Percentiles rank a stretch among this genome's conserved stretches.
Conservation (phyloP, 306 rosid species). For the Neltuma alba region DNA sequence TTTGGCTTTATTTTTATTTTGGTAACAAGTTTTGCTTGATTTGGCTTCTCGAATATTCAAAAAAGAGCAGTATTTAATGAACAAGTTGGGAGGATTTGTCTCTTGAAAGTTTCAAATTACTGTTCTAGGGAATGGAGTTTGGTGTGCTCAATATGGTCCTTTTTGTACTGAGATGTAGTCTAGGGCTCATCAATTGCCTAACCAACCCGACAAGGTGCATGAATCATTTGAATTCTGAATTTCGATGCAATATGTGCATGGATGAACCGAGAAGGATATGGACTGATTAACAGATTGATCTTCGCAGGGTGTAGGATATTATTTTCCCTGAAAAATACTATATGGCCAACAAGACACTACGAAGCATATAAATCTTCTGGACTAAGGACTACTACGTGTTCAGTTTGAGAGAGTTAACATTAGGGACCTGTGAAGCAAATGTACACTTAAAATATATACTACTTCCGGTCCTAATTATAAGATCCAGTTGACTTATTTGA, state of each 20-base stretch:
- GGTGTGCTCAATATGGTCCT: not conserved
- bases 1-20: not conserved
- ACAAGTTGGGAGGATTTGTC: not conserved
- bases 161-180: not conserved
- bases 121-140: not conserved
- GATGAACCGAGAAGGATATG: not conserved
- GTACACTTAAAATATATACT: too few relatives aligned
- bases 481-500: too few relatives aligned
- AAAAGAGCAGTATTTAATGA: not conserved
- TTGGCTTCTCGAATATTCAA: not conserved
- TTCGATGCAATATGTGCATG: not conserved
- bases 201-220: too few relatives aligned
- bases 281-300: not conserved
- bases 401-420: too few relatives aligned
- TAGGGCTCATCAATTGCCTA: not conserved
- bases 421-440: too few relatives aligned
- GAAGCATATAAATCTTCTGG: not conserved
- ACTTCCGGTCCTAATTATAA: too few relatives aligned
- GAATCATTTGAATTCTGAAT: not conserved
- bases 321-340: not conserved
- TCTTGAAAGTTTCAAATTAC: not conserved
- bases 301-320: not conserved
- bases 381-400: too few relatives aligned
- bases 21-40: too few relatives aligned
- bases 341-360: not conserved